Evolutionary conservation across 768 basidiomycete genomes (phyloP).

Genomic region (Mycena pura): DNA sequence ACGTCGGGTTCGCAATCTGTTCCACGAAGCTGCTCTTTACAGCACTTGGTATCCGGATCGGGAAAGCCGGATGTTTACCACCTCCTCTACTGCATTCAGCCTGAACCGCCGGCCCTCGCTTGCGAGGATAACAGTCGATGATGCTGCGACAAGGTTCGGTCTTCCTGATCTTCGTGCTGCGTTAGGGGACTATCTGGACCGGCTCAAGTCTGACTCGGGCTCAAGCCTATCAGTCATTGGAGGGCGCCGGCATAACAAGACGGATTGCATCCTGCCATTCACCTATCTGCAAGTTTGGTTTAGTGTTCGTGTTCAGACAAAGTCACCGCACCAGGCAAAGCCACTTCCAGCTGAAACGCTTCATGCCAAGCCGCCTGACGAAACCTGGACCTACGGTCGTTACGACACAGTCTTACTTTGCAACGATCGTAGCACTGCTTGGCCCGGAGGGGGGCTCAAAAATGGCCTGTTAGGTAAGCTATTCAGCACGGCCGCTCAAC

Average conservation of each 20-base stretch:
- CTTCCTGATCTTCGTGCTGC: conserved; percentile 36
- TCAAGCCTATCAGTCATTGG: conserved; percentile 4
- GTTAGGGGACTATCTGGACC: conserved; percentile 30
- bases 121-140: conserved; percentile 29
- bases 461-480: conserved; percentile 8
- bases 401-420: conserved; percentile 25
- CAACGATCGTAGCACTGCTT: conserved; percentile 6
- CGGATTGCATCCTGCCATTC: conserved; percentile 26
- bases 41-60: not conserved
- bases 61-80: conserved; percentile 23
- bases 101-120: conserved; percentile 29
- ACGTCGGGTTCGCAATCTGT: conserved; percentile 13
- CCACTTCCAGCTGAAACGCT: conserved; percentile 30
- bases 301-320: conserved; percentile 32
- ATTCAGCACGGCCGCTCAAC: not conserved
- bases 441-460: conserved; percentile 26
- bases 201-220: not conserved
- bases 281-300: conserved; percentile 37
- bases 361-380: conserved; percentile 27
- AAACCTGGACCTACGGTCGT: conserved; percentile 12
- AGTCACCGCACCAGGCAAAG: conserved; percentile 27
- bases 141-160: conserved; percentile 27
- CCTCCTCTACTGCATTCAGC: conserved; percentile 29
- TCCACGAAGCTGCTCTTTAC: conserved; percentile 5
- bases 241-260: not conserved